These are phyloP conservation scores for Aspergillus sp. DNA, from an alignment of 2,329 filamentous ascomycete species.

Conservation along the genomic window DNA sequence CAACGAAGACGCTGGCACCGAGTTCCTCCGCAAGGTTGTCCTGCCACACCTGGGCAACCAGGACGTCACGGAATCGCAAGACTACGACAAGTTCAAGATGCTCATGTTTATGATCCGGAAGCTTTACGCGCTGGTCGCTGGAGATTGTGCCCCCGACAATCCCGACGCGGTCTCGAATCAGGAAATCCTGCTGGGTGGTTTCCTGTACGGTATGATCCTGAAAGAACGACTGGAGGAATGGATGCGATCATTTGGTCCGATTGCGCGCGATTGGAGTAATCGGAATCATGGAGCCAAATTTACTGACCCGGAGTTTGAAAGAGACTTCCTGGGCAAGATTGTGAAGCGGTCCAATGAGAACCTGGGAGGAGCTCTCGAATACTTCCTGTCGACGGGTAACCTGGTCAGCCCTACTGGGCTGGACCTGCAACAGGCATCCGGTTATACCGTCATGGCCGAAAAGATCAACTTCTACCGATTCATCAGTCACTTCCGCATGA, in stretches of 20 bases:
- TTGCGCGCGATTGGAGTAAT: conserved; percentile 48
- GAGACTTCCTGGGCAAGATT: conserved; percentile 70
- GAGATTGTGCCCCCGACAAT: conserved; percentile 88
- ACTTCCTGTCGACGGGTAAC: conserved; percentile 95
- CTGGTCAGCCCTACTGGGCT: conserved; percentile 82
- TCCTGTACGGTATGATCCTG: conserved; percentile 87
- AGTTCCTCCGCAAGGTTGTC: conserved; percentile 83
- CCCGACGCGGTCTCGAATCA: conserved; percentile 95
- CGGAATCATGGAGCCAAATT: conserved; percentile 52
- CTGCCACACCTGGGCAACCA: conserved; percentile 84
- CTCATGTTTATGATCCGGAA: conserved; percentile 94
- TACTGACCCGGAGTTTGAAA: conserved; percentile 65
- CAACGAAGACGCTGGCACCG: conserved; percentile 80
- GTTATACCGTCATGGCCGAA: conserved; percentile 93
- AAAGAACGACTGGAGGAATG: conserved; percentile 93
- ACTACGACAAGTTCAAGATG: conserved; percentile 88
- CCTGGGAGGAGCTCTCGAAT: conserved; percentile 76
- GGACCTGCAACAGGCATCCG: conserved; percentile 87
- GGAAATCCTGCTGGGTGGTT: conserved; percentile 86
- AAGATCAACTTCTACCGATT: conserved; percentile 99
- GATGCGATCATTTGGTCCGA: conserved; percentile 55
- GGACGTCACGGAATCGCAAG: conserved; percentile 73
- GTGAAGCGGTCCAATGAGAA: conserved; percentile 80
- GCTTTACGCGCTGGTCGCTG: conserved; percentile 83
- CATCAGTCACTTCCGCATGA: conserved; percentile 98